Conservation (phyloP, 2,329 filamentous ascomycete species). For the Fusarium papillatum region DNA sequence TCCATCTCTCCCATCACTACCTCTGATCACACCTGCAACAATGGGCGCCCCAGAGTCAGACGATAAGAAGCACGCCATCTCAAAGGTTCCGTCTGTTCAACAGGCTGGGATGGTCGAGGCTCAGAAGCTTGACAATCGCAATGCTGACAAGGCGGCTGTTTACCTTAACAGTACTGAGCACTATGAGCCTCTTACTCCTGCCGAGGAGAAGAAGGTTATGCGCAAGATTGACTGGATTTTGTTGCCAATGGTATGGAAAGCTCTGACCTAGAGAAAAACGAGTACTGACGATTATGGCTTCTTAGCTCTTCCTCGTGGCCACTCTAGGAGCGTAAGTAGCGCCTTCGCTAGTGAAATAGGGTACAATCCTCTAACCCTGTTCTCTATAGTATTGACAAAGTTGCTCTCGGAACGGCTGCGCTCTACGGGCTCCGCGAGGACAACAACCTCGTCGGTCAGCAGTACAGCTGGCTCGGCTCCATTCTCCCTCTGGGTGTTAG, state of each 20-base stretch:
- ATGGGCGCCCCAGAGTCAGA: background rate
- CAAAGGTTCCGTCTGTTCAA: background rate
- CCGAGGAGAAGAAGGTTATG: conserved; percentile 11
- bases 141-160: conserved; percentile 7
- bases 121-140: conserved; percentile 8
- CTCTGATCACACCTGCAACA: background rate
- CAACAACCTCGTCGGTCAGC: conserved; percentile 15
- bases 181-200: conserved; percentile 9
- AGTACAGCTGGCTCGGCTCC: conserved; percentile 23
- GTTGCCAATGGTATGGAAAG: background rate
- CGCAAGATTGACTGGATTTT: conserved; percentile 8
- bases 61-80: conserved; percentile 9
- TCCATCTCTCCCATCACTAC: background rate
- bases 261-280: background rate
- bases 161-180: conserved; percentile 9
- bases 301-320: conserved; percentile 10
- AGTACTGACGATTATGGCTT: background rate
- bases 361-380: background rate
- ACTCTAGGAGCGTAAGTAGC: conserved; percentile 13
- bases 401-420: conserved; percentile 10
- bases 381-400: conserved; percentile 13
- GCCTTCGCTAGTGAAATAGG: background rate
- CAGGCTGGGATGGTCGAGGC: background rate
- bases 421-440: conserved; percentile 20
- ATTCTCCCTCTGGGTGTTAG: conserved; percentile 16